These are phyloP conservation scores for Neocucurbitaria cava DNA, from an alignment of 2,329 filamentous ascomycete species.

Conservation along the genomic window DNA sequence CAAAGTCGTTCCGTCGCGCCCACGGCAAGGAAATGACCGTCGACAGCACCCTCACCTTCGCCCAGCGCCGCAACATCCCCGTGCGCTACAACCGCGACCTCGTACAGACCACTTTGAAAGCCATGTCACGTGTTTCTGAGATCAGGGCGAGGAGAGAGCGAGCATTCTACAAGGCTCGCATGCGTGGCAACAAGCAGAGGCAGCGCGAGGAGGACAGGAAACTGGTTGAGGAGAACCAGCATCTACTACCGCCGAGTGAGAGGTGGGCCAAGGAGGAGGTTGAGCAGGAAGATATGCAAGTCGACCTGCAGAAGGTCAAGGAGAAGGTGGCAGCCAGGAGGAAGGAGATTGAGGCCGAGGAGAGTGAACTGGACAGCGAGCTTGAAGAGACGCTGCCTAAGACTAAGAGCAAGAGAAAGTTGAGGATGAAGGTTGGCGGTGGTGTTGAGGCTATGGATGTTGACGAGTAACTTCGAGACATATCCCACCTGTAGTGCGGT, in stretches of 20 bases:
- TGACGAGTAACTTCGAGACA: conserved; percentile 36
- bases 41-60: conserved; percentile 91
- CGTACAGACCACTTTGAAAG: conserved; percentile 83
- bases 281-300: conserved; percentile 68
- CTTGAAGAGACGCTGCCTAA: conserved; percentile 46
- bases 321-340: conserved; percentile 64
- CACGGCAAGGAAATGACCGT: conserved; percentile 75
- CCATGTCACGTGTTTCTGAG: conserved; percentile 90
- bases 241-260: conserved; percentile 75
- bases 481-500: too few species aligned
- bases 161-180: conserved; percentile 91
- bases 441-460: conserved; percentile 59
- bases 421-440: conserved; percentile 54
- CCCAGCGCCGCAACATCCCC: conserved; percentile 90
- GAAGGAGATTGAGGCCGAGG: conserved; percentile 68
- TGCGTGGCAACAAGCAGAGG: conserved; percentile 87
- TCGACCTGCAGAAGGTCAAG: conserved; percentile 51
- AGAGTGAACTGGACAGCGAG: conserved; percentile 51
- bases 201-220: conserved; percentile 82
- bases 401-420: conserved; percentile 56
- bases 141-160: conserved; percentile 84
- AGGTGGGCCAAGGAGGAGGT: conserved; percentile 55
- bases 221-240: conserved; percentile 89
- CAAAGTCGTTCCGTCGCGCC: conserved; percentile 44
- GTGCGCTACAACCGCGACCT: conserved; percentile 95